Conservation (phyloP, 495 filamentous ascomycete species). For the Chaetomidium leptoderma region DNA sequence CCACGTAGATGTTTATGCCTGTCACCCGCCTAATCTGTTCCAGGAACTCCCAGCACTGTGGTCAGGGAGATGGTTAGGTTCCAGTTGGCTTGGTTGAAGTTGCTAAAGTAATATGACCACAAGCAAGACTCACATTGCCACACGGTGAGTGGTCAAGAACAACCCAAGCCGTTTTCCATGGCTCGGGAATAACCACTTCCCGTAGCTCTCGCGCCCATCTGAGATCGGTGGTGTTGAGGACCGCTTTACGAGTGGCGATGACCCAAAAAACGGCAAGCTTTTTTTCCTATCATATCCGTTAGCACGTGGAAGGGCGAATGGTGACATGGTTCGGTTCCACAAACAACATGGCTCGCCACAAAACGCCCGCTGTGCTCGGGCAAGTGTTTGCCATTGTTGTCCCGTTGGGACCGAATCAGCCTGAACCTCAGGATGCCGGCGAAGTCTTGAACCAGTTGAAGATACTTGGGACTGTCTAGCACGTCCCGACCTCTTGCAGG, state of each 20-base stretch:
- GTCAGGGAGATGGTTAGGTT: background rate
- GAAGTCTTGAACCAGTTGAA: background rate
- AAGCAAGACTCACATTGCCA: constrained; percentile 6
- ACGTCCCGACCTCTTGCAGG: background rate
- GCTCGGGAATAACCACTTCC: background rate
- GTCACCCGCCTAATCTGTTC: background rate
- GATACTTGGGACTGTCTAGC: constrained; percentile 10
- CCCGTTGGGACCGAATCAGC: background rate
- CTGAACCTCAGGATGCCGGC: background rate
- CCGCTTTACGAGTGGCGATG: constrained; percentile 3
- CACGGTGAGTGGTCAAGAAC: constrained; percentile 14
- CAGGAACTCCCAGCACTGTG: constrained; percentile 14
- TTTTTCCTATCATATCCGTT: constrained; percentile 11
- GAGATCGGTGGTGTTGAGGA: constrained; percentile 11
- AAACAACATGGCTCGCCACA: constrained; percentile 5
- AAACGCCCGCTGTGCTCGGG: constrained; percentile 16
- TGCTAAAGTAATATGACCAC: background rate
- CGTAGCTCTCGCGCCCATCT: background rate
- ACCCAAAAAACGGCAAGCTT: constrained; percentile 19
- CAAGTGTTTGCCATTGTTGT: constrained; percentile 2
- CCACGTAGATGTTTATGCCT: constrained; percentile 3
- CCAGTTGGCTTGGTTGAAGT: background rate
- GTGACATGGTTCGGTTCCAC: background rate
- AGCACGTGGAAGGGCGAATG: background rate
- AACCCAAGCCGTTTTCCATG: background rate